Conservation (phyloP, 805 yeast genomes). For the Soucietia sequanensis region DNA sequence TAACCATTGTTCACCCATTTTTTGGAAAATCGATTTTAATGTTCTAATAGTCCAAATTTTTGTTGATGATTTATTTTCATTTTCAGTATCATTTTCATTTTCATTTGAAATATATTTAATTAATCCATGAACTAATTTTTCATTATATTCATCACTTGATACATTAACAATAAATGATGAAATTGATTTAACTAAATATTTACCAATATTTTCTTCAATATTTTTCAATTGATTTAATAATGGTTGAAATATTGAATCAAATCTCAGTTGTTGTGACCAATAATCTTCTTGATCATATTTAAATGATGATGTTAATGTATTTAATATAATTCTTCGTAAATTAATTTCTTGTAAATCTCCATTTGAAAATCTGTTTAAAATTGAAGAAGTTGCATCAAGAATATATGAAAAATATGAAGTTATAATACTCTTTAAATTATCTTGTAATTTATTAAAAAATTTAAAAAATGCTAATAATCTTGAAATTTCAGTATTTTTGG, state of each 20-base stretch:
- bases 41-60: conserved; percentile 81
- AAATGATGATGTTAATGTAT: conserved; percentile 76
- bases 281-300: conserved; percentile 90
- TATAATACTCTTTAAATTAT: conserved; percentile 78
- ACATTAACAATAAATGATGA: conserved; percentile 71
- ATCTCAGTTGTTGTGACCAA: conserved; percentile 88
- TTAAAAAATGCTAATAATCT: conserved; percentile 76
- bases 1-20: conserved; percentile 95
- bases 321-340: conserved; percentile 70
- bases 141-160: conserved; percentile 69
- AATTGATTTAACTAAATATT: conserved; percentile 75
- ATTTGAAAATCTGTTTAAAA: conserved; percentile 51
- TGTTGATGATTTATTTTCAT: conserved; percentile 57
- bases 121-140: conserved; percentile 49
- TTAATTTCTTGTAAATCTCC: conserved; percentile 44
- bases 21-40: conserved; percentile 78
- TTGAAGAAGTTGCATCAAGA: conserved; percentile 63
- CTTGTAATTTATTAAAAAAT: conserved; percentile 83
- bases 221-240: conserved; percentile 64
- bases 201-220: conserved; percentile 74
- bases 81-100: conserved; percentile 50
- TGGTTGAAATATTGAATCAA: conserved; percentile 63
- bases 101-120: conserved; percentile 38
- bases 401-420: conserved; percentile 87
- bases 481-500: conserved; percentile 41